Evolutionary conservation across 345 rosid genomes (phyloP), one percentile per base, ranked within the genome.

Genomic region (Linum usitatissimum): DNA sequence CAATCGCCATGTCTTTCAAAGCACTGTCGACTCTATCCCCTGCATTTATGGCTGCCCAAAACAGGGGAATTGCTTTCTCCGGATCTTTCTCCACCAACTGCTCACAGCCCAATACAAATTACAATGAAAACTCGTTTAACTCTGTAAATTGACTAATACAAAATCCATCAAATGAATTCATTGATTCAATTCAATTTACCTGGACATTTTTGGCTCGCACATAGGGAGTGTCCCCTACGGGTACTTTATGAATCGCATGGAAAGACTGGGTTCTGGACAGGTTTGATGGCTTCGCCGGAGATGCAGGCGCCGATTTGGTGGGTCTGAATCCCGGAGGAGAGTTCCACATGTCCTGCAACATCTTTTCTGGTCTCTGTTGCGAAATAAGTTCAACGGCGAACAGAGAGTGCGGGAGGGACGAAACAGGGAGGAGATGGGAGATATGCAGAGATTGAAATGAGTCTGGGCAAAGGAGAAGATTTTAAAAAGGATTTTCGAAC

Each of bases 1-100:
- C 96, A 56, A 90, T 90, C 3, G 99, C 96, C 97, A 90, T 93
- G 58, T 92, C 96, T 74, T 89, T 87, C 73, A 91, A 59, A 64
- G 98, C 96, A 77, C 96, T 88, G 55, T 92, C 96, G 6, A 92
- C 95, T 75, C 97, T 80, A 64, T 93, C 99, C 53, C 96, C 94
- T 0, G 91, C 91, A 68, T 90, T 90, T 30, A 93, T 90, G 40
- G 99, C 94, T 3, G 93, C 87, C 99, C 99, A 93, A 49, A 93
- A 93, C 83, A 93, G 58, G 12, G 96, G 90, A 69, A 90, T 87
- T 1, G 94, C 91, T 68, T 77, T 87, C 78, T 87, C 94, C 0
- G 99, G 99, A 67, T 93, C 97, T 61, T 90, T 93, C 21, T 93
- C 96, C 40, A 93, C 91, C 80, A 93, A 80, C 96, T 93, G 65